Evolutionary conservation across 768 basidiomycete genomes (phyloP).

Genomic region (Leccinum arenicola): DNA sequence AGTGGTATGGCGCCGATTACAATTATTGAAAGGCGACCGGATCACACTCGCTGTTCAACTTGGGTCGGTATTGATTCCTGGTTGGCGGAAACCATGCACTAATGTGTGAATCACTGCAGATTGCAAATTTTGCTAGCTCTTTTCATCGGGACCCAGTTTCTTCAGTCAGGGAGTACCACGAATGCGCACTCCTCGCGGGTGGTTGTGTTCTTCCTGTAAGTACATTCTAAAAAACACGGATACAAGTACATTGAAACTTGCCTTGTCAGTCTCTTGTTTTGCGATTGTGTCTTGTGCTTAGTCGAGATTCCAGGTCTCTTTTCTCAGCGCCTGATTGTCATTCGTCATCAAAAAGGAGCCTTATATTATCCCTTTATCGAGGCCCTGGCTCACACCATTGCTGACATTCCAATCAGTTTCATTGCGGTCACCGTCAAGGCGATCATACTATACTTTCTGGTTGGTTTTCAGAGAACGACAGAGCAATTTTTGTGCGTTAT

Average conservation of each 20-base stretch:
- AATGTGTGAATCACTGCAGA: constrained; percentile 27
- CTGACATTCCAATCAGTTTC: constrained; percentile 43
- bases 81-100: not conserved
- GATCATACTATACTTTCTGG: constrained; percentile 18
- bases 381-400: constrained; percentile 40
- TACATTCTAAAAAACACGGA: not conserved
- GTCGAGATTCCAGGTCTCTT: constrained; percentile 50
- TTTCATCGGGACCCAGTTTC: constrained; percentile 39
- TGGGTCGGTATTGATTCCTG: not conserved
- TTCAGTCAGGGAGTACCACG: constrained; percentile 36
- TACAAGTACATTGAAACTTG: not conserved
- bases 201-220: constrained; percentile 73
- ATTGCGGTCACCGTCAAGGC: constrained; percentile 12
- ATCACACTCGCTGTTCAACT: constrained; percentile 32
- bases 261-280: constrained; percentile 44
- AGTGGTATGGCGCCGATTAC: constrained; percentile 44
- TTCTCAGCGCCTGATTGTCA: constrained; percentile 41
- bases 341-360: constrained; percentile 41
- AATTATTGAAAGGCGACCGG: constrained; percentile 42
- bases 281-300: constrained; percentile 50
- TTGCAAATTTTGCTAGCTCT: constrained; percentile 26
- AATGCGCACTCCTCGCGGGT: constrained; percentile 50
- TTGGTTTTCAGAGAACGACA: constrained; percentile 17
- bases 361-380: constrained; percentile 52
- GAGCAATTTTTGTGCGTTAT: constrained; percentile 20